Percentiles rank a stretch among this genome's conserved stretches.
These are phyloP conservation scores for Sarcomyxa edulis DNA, from an alignment of 768 basidiomycete species.

Conservation along the genomic window DNA sequence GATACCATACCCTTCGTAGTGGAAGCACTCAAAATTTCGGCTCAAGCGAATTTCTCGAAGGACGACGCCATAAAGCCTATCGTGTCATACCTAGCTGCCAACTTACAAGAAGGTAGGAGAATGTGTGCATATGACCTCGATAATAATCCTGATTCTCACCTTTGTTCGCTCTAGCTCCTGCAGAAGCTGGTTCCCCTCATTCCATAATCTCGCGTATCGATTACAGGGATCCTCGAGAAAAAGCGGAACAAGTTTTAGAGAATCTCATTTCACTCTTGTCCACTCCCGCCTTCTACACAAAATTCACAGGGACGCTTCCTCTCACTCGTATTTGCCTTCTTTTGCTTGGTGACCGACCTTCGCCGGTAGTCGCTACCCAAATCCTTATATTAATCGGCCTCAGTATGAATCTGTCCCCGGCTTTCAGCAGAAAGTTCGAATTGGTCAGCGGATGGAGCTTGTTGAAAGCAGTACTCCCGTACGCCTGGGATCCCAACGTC, in stretches of 20 bases:
- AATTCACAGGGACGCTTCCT: conserved; percentile 71
- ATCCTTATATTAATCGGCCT: conserved; percentile 56
- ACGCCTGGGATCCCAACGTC: conserved; percentile 62
- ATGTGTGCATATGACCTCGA: not conserved
- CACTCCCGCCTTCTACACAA: conserved; percentile 51
- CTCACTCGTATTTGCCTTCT: conserved; percentile 75
- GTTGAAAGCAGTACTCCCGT: conserved; percentile 62
- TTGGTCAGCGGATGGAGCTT: conserved; percentile 80
- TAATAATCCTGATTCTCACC: not conserved
- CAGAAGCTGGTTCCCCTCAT: conserved; percentile 38
- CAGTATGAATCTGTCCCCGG: conserved; percentile 45
- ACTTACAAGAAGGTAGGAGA: conserved; percentile 59
- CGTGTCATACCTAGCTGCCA: conserved; percentile 80
- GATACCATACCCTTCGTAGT: conserved; percentile 48
- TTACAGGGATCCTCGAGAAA: conserved; percentile 40
- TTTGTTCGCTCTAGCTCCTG: conserved; percentile 12
- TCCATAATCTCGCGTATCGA: conserved; percentile 52
- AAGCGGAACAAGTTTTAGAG: conserved; percentile 64
- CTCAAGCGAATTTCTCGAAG: conserved; percentile 62
- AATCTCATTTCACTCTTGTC: conserved; percentile 59
- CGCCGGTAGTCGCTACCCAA: conserved; percentile 50
- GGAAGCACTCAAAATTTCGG: conserved; percentile 55
- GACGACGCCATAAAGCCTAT: conserved; percentile 81
- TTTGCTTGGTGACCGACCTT: conserved; percentile 73
- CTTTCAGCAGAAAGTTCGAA: conserved; percentile 81